Base-by-base conservation (phyloP, 257 asterid species). In the Coffea canephora region DNA sequence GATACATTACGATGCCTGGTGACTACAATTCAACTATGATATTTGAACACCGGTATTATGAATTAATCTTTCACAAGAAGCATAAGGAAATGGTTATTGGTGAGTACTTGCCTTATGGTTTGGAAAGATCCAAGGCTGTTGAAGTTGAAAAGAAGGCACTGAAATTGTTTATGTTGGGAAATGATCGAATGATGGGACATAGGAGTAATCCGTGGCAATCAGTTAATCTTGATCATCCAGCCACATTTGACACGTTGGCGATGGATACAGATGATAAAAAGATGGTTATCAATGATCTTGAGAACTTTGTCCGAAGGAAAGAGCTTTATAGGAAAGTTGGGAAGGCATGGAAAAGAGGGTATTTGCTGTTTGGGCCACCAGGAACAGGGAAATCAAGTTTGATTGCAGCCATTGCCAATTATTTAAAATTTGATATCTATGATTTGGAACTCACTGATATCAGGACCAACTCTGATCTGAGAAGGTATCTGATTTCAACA, bases 201-300 rank as follows among this genome's bases (percentile, higher is more conserved):
- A 54, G 50, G 50, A 11, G 55, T 9, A 49, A 7, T 11, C 19
- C 49, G 5, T 84, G 82, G 89, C 73, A 87, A 5, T 85, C 90
- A 3, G 89, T 90, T 41, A 89, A 75, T 77, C 92, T 92, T 0
- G 88, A 91, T 31, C 97, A 92, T 74, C 97, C 96, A 0, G 82
- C 92, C 5, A 92, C 86, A 1, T 91, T 90, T 16, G 88, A 84
- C 46, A 91, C 94, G 0, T 31, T 93, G 27, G 97, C 97, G 0
- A 86, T 93, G 88, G 93, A 91, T 19, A 62, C 78, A 3, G 81
- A 81, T 62, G 11, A 76, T 0, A 93, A 90, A 80, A 65, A 23
- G 0, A 73, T 46, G 80, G 39, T 93, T 0, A 49, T 93, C 6
- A 84, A 82, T 21, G 98, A 93, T 75, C 84, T 93, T 3, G 90